Evolutionary conservation across 805 yeast species (phyloP).

Genomic region (Cyberlindnera mississippiensis): DNA sequence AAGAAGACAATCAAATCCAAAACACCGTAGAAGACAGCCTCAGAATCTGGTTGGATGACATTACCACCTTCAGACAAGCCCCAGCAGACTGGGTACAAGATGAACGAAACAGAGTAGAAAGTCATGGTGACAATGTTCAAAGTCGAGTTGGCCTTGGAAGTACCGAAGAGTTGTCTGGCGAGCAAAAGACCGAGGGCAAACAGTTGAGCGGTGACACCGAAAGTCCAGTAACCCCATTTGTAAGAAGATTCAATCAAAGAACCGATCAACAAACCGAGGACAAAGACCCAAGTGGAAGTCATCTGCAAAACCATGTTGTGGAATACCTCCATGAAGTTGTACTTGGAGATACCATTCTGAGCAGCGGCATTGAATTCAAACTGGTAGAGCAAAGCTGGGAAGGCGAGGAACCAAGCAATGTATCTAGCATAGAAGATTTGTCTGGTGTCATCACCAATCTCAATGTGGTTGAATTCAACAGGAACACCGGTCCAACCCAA

Average conservation of each 20-base stretch:
- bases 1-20: conserved; percentile 44
- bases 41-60: conserved; percentile 49
- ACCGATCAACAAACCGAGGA: conserved; percentile 55
- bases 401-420: conserved; percentile 55
- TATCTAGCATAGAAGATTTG: conserved; percentile 55
- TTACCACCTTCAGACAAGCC: conserved; percentile 56
- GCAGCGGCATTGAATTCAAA: conserved; percentile 27
- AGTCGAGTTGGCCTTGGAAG: conserved; percentile 8
- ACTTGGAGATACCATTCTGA: conserved; percentile 14
- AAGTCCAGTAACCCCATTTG: conserved; percentile 68
- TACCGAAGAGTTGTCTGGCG: conserved; percentile 27
- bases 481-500: conserved; percentile 49
- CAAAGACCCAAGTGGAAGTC: conserved; percentile 44
- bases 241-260: conserved; percentile 49
- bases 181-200: conserved; percentile 32
- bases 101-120: conserved; percentile 34
- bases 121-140: conserved; percentile 12
- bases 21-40: conserved; percentile 50
- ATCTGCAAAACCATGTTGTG: conserved; percentile 36
- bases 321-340: conserved; percentile 20
- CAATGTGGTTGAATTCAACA: conserved; percentile 46
- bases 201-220: conserved; percentile 44
- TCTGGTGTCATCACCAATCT: conserved; percentile 35
- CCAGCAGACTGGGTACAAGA: conserved; percentile 46
- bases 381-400: conserved; percentile 40